A percentile compares a stretch with the other conserved stretches of the same genome.
phyloP scores from a whole-genome alignment of 148 eudicot genomes.

The Arctostaphylos glauca region DNA sequence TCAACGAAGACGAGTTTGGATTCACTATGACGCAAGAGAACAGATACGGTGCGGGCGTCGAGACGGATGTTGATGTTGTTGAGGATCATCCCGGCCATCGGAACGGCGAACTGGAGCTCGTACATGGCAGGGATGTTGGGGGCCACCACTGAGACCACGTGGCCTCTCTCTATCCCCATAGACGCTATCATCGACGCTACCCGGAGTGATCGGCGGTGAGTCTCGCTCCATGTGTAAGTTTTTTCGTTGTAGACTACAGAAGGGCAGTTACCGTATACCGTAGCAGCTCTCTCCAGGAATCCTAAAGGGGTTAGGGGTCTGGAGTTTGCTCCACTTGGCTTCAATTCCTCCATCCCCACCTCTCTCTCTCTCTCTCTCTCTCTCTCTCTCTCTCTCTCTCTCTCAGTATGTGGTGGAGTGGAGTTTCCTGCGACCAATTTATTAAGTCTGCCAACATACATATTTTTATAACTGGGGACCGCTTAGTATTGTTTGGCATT shows the following conservation, averaged over 20 bases:
- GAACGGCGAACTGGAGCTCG: constrained; percentile 48
- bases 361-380: not conserved
- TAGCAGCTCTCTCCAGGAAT: constrained; percentile 63
- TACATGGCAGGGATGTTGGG: constrained; percentile 54
- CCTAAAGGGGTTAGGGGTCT: constrained; percentile 57
- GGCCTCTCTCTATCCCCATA: constrained; percentile 27
- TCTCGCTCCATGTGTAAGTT: constrained; percentile 64
- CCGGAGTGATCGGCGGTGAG: constrained; percentile 45
- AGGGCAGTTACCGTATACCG: constrained; percentile 52
- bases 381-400: not conserved
- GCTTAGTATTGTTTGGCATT: too few relatives aligned
- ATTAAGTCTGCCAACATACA: too few relatives aligned
- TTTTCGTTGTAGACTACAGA: constrained; percentile 47
- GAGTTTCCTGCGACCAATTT: too few relatives aligned
- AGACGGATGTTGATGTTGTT: constrained; percentile 45
- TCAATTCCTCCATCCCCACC: constrained; percentile 48
- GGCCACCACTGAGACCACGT: constrained; percentile 45
- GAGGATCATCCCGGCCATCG: constrained; percentile 45
- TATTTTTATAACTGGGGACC: too few relatives aligned
- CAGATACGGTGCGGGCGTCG: constrained; percentile 36
- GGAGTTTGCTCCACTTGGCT: constrained; percentile 53
- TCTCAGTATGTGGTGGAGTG: not conserved
- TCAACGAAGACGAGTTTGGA: constrained; percentile 40
- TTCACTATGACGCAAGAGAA: constrained; percentile 35
- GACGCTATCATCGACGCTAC: constrained; percentile 46